Percentiles rank a stretch among this genome's conserved stretches.
These are phyloP conservation scores for Purpureocillium takamizusanense DNA, from an alignment of 2,329 filamentous ascomycete species.

Conservation along the genomic window DNA sequence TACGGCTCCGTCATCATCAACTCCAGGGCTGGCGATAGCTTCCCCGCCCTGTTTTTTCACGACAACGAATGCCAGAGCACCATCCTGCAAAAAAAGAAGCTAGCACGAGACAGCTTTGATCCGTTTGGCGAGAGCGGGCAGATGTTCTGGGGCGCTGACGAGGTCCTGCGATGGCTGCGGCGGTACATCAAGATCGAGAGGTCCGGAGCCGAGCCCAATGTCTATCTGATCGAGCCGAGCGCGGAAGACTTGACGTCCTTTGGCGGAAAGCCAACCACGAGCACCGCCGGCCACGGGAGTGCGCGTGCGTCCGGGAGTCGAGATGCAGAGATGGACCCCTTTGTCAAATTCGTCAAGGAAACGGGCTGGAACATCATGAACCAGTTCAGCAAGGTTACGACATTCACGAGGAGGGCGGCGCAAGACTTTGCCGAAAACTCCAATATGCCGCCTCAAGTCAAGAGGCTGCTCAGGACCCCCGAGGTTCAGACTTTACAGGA, in stretches of 20 bases:
- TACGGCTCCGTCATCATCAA: conserved; percentile 95
- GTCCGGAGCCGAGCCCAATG: conserved; percentile 77
- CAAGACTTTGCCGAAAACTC: conserved; percentile 89
- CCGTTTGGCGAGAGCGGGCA: conserved; percentile 77
- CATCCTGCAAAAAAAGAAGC: conserved; percentile 84
- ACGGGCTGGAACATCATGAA: conserved; percentile 95
- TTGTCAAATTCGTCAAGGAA: conserved; percentile 90
- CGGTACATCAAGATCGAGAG: conserved; percentile 76
- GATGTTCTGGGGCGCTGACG: conserved; percentile 97
- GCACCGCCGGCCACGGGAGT: conserved; percentile 23
- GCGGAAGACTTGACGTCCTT: conserved; percentile 80
- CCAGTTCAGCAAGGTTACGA: conserved; percentile 94
- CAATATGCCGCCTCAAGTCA: conserved; percentile 79
- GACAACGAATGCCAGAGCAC: conserved; percentile 95
- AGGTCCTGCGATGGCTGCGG: conserved; percentile 84
- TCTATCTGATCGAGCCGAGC: conserved; percentile 83
- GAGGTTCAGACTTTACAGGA: conserved; percentile 94
- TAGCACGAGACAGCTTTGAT: conserved; percentile 77
- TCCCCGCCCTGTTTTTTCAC: conserved; percentile 94
- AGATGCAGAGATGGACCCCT: conserved; percentile 80
- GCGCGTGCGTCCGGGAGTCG: conserved; percentile 28
- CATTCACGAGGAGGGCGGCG: conserved; percentile 84
- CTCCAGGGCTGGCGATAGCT: conserved; percentile 79
- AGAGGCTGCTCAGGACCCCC: conserved; percentile 75
- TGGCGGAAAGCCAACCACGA: conserved; percentile 48